Percentiles rank a stretch among this genome's conserved stretches.
These are phyloP conservation scores for Aspergillus pseudoviridinutans DNA, from an alignment of 2,329 filamentous ascomycete genomes.

Conservation along the genomic window DNA sequence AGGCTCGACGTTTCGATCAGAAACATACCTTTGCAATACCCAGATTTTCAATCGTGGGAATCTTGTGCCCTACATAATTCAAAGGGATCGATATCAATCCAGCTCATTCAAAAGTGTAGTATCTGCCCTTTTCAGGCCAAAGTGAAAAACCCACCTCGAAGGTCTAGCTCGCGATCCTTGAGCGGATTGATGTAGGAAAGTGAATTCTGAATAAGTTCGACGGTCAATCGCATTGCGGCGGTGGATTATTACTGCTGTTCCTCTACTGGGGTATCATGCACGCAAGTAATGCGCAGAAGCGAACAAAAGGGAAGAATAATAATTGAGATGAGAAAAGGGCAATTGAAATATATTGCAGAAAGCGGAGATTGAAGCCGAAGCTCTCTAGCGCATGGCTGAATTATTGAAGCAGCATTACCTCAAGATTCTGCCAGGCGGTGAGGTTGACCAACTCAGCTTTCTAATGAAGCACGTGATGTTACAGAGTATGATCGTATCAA, in stretches of 20 bases:
- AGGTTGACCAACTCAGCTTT: neutral
- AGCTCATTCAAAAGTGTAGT: conserved; percentile 75
- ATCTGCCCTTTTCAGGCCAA: conserved; percentile 83
- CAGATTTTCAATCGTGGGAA: conserved; percentile 94
- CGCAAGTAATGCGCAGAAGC: neutral
- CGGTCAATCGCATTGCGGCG: conserved; percentile 80
- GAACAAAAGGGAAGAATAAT: neutral
- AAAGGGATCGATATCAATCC: conserved; percentile 72
- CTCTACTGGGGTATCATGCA: conserved; percentile 18
- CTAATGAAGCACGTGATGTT: neutral
- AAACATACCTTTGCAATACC: conserved; percentile 81
- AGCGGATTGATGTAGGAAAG: conserved; percentile 98
- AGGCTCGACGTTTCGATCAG: neutral
- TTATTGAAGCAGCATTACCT: conserved; percentile 7
- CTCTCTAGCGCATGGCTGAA: conserved; percentile 8
- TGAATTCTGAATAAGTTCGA: conserved; percentile 89
- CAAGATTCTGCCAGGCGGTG: conserved; percentile 10
- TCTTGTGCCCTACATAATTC: conserved; percentile 80
- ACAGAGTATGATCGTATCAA: neutral
- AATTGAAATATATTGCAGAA: neutral
- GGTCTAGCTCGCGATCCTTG: conserved; percentile 97
- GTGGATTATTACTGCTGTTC: conserved; percentile 2
- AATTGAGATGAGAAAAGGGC: neutral
- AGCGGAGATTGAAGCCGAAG: conserved; percentile 5
- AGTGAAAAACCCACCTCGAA: conserved; percentile 77